Evolutionary conservation across 2,329 filamentous ascomycete genomes (phyloP).

Genomic region (Fusarium sp.): DNA sequence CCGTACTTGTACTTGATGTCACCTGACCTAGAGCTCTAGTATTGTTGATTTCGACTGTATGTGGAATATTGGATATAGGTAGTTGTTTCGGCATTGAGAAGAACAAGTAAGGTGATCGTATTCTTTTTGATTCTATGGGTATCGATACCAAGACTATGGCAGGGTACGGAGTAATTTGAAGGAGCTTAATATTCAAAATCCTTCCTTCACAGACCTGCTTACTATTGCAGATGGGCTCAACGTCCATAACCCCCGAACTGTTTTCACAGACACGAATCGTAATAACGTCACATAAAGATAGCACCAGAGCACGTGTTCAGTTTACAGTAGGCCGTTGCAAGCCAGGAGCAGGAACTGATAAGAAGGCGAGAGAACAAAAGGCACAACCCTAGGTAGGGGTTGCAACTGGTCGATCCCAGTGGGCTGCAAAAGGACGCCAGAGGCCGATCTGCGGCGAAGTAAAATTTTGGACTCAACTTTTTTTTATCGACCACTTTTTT

Average conservation of each 20-base stretch:
- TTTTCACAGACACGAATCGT: constrained; percentile 13
- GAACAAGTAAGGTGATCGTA: no score
- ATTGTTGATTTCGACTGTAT: not conserved
- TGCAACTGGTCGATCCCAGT: constrained; percentile 30
- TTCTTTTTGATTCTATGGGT: not conserved
- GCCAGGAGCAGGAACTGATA: constrained; percentile 21
- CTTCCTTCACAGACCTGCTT: not conserved
- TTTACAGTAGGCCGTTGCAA: constrained; percentile 16
- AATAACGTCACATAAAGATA: constrained; percentile 7
- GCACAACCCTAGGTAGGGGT: constrained; percentile 20
- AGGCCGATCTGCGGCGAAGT: constrained; percentile 41
- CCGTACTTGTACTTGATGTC: not conserved
- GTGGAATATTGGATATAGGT: not conserved
- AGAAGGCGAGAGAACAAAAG: constrained; percentile 2
- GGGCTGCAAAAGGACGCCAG: constrained; percentile 25
- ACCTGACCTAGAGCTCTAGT: not conserved
- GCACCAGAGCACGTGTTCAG: constrained; percentile 35
- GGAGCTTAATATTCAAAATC: not conserved
- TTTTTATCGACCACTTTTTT: constrained; percentile 36
- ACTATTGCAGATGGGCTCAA: not conserved
- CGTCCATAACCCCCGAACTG: constrained; percentile 21
- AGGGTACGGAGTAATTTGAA: not conserved
- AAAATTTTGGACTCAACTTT: constrained; percentile 29
- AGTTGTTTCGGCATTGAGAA: no score
- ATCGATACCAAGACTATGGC: not conserved